Percentiles rank a stretch among this genome's conserved stretches.
phyloP scores from a whole-genome alignment of 345 rosid species.

The Populus ilicifolia region DNA sequence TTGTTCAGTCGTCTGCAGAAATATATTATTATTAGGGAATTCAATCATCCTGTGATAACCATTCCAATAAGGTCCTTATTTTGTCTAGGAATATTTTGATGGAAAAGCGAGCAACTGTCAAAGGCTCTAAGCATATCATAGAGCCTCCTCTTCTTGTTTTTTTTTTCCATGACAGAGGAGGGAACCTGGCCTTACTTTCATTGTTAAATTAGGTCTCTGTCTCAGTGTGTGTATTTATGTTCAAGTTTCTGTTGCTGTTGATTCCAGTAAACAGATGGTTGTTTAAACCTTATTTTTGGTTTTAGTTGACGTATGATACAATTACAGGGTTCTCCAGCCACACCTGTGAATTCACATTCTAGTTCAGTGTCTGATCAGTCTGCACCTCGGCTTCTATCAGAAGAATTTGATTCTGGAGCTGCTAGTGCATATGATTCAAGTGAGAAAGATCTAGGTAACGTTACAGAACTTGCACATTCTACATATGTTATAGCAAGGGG shows the following conservation, averaged over 20 bases:
- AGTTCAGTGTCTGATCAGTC: constrained; percentile 67
- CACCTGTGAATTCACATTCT: constrained; percentile 78
- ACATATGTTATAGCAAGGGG: not conserved
- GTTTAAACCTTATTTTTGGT: constrained; percentile 5
- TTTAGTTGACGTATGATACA: constrained; percentile 28
- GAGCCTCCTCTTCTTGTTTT: not conserved
- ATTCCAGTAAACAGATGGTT: not conserved
- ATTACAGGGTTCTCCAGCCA: constrained; percentile 67
- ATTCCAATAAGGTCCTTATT: not conserved
- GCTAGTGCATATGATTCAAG: constrained; percentile 35
- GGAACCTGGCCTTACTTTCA: not conserved
- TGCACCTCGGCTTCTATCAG: constrained; percentile 45
- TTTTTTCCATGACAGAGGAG: not conserved
- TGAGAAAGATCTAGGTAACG: constrained; percentile 31
- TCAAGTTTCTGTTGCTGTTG: not conserved
- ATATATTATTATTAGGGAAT: not conserved
- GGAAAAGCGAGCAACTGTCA: not conserved
- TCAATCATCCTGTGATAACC: not conserved
- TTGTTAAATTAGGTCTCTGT: not conserved
- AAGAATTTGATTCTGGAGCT: constrained; percentile 61
- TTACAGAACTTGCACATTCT: constrained; percentile 13
- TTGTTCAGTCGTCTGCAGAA: not conserved
- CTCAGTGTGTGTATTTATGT: not conserved
- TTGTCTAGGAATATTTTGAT: not conserved
- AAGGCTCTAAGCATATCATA: not conserved